phyloP scores from a whole-genome alignment of 2,329 filamentous ascomycete genomes.

The Aureobasidium zeae region DNA sequence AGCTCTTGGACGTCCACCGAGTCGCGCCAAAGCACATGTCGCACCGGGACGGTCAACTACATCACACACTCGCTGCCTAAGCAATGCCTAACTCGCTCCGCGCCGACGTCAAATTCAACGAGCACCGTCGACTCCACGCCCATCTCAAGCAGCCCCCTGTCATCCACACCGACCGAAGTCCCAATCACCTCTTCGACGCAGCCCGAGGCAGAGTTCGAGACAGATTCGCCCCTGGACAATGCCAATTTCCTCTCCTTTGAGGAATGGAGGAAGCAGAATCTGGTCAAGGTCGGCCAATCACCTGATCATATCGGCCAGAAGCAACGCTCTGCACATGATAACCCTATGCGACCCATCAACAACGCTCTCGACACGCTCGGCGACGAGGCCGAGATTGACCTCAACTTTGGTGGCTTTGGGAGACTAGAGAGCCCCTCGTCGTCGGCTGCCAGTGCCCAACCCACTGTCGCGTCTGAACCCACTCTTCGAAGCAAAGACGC shows the following conservation, averaged over 20 bases:
- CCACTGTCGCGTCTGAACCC: constrained; percentile 2
- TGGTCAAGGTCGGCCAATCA: constrained; percentile 74
- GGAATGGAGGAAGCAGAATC: constrained; percentile 93
- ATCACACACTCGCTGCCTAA: constrained; percentile 70
- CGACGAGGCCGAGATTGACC: constrained; percentile 78
- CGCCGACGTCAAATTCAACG: constrained; percentile 5
- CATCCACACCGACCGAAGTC: neutral
- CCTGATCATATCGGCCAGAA: constrained; percentile 55
- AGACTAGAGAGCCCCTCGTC: constrained; percentile 18
- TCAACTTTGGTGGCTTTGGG: constrained; percentile 59
- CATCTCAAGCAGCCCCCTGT: neutral
- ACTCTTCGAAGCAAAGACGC: constrained; percentile 75
- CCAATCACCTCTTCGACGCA: constrained; percentile 19
- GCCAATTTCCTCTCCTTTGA: constrained; percentile 91
- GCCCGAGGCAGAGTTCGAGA: constrained; percentile 43
- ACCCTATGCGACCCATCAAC: constrained; percentile 45
- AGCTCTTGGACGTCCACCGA: neutral
- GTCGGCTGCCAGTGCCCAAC: constrained; percentile 9
- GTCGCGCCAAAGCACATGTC: constrained; percentile 31
- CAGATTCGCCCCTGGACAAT: constrained; percentile 60
- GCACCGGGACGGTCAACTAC: constrained; percentile 63
- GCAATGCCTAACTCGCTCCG: constrained; percentile 57
- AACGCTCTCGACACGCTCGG: constrained; percentile 70
- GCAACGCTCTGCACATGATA: constrained; percentile 32
- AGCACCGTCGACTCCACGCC: constrained; percentile 7